Conservation (phyloP, 192 early-diverging fungal genomes). For the Spizellomyces punctatus region DNA sequence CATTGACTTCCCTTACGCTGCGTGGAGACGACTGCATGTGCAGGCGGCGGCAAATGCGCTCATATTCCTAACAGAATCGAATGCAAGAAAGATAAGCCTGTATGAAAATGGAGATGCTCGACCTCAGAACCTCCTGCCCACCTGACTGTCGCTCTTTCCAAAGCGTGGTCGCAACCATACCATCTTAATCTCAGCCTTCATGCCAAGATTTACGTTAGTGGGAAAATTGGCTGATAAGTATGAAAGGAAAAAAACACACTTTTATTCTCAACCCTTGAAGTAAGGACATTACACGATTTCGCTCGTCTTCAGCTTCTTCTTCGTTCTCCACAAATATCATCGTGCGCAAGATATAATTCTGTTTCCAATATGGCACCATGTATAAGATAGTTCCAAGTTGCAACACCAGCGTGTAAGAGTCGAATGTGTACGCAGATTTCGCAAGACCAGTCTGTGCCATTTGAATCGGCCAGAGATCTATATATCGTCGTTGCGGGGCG, state of each 20-base stretch:
- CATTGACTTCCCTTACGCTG: too few relatives aligned
- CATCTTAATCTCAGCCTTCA: slow-evolving; percentile 26
- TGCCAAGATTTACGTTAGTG: neutral
- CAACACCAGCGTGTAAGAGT: slow-evolving; percentile 73
- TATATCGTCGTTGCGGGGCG: slow-evolving; percentile 51
- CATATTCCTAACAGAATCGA: slow-evolving; percentile 7
- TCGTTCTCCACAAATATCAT: slow-evolving; percentile 73
- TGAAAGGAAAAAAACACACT: slow-evolving; percentile 17
- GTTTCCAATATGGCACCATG: slow-evolving; percentile 70
- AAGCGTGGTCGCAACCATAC: slow-evolving; percentile 17
- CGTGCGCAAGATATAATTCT: slow-evolving; percentile 60
- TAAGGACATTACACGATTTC: slow-evolving; percentile 52
- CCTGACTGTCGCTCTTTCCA: slow-evolving; percentile 9
- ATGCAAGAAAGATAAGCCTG: neutral
- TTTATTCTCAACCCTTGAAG: slow-evolving; percentile 64
- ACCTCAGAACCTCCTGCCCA: neutral
- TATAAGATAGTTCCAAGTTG: slow-evolving; percentile 75
- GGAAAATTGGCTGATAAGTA: neutral
- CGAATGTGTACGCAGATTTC: slow-evolving; percentile 43
- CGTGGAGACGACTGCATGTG: neutral
- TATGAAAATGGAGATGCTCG: neutral
- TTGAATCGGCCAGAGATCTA: slow-evolving; percentile 78
- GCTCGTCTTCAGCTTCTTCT: slow-evolving; percentile 64
- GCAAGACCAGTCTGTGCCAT: slow-evolving; percentile 37
- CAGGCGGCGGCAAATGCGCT: slow-evolving; percentile 7